Evolutionary conservation across 73 alveolate genomes (phyloP).

Genomic region (Paramecium pentaurelia): DNA sequence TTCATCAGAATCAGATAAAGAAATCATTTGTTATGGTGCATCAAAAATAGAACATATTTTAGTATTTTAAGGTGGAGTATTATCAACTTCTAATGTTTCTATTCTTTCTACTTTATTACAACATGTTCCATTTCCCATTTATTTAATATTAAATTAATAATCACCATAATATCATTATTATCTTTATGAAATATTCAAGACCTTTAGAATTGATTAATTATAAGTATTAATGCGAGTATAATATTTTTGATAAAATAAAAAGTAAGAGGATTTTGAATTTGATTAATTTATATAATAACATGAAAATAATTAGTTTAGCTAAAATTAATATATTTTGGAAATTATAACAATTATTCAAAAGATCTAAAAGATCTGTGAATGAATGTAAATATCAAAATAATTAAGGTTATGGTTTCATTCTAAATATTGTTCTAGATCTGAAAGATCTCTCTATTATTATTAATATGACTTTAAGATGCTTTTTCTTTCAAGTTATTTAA

Average conservation of each 20-base stretch:
- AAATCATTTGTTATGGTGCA: background rate
- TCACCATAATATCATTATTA: background rate
- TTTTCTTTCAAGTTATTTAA: background rate
- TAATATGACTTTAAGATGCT: background rate
- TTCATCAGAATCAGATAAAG: constrained; percentile 34
- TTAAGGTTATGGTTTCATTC: background rate
- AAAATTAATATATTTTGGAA: no score
- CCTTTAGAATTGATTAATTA: background rate
- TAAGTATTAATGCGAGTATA: no score
- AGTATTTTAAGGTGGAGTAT: background rate
- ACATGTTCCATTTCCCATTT: constrained; percentile 42
- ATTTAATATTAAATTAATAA: background rate
- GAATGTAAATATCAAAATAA: background rate
- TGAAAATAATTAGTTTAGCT: background rate
- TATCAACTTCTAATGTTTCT: background rate
- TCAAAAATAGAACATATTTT: background rate
- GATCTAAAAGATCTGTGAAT: background rate
- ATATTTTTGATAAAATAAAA: no score
- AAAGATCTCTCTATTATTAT: background rate
- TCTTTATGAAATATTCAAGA: background rate
- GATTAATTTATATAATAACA: background rate
- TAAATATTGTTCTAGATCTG: background rate
- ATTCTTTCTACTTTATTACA: background rate
- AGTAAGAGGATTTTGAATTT: background rate
- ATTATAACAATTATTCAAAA: no score